phyloP scores from a whole-genome alignment of 2,329 filamentous ascomycete genomes.

The Hymenoscyphus occultus region DNA sequence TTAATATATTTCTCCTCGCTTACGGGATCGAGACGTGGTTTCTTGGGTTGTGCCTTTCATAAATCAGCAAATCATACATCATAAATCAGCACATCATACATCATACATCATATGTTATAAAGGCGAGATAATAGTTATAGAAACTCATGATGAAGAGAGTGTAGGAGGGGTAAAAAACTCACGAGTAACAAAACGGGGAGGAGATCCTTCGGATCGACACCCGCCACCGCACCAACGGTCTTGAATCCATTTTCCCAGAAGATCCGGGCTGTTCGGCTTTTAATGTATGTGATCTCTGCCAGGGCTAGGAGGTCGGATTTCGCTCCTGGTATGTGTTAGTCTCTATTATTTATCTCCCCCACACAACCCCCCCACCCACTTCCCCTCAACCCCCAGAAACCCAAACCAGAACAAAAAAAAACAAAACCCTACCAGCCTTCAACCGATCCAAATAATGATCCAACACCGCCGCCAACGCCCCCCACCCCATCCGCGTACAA shows the following conservation, averaged over 20 bases:
- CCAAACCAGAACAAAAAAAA: neutral
- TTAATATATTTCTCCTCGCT: slow-evolving; percentile 59
- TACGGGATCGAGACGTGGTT: slow-evolving; percentile 52
- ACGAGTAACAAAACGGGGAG: slow-evolving; percentile 71
- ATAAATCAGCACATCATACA: too few species aligned
- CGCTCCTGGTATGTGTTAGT: slow-evolving; percentile 47
- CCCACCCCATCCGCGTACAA: slow-evolving; percentile 74
- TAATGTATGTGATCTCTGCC: slow-evolving; percentile 70
- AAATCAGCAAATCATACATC: neutral
- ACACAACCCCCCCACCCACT: slow-evolving; percentile 10
- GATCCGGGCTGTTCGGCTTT: slow-evolving; percentile 70
- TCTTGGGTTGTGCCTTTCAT: slow-evolving; percentile 60
- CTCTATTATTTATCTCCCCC: too few species aligned
- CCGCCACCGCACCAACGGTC: slow-evolving; percentile 64
- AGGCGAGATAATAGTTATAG: too few species aligned
- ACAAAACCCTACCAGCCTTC: slow-evolving; percentile 52
- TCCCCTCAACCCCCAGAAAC: neutral
- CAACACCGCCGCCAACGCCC: slow-evolving; percentile 65
- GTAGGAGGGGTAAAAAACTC: slow-evolving; percentile 25
- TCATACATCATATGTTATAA: too few species aligned
- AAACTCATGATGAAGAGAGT: neutral
- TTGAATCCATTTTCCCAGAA: slow-evolving; percentile 77
- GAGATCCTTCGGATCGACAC: slow-evolving; percentile 64
- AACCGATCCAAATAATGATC: slow-evolving; percentile 75
- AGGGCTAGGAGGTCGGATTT: slow-evolving; percentile 68